Conservation (phyloP, 2,329 filamentous ascomycete genomes). For the Fusarium nanum region DNA sequence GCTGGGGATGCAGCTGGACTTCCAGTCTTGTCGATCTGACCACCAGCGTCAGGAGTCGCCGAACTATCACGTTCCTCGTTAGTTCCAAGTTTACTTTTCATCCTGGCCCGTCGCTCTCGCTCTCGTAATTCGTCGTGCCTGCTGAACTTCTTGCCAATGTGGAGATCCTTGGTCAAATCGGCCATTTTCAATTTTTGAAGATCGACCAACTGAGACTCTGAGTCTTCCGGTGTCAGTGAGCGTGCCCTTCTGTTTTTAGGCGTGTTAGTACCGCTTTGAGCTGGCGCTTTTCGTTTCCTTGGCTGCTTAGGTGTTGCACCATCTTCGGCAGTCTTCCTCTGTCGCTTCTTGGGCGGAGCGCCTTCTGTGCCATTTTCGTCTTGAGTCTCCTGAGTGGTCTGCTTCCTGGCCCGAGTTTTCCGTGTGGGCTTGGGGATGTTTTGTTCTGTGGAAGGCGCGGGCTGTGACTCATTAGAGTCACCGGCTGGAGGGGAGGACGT, state of each 20-base stretch:
- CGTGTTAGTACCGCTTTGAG: constrained; percentile 42
- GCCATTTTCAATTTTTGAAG: constrained; percentile 75
- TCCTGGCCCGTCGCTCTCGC: constrained; percentile 65
- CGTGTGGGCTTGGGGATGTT: constrained; percentile 17
- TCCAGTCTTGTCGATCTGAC: constrained; percentile 35
- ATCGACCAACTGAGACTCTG: constrained; percentile 72
- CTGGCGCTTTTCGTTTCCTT: constrained; percentile 47
- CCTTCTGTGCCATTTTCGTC: constrained; percentile 29
- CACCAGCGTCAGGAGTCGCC: constrained; percentile 36
- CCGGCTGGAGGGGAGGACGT: constrained; percentile 19
- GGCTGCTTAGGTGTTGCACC: constrained; percentile 35
- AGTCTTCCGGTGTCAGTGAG: constrained; percentile 70
- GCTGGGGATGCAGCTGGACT: constrained; percentile 44
- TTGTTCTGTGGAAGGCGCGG: constrained; percentile 15
- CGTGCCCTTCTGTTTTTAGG: constrained; percentile 54
- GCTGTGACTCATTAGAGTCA: constrained; percentile 18
- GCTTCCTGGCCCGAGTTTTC: constrained; percentile 38
- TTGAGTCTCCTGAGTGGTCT: constrained; percentile 20
- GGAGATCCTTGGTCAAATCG: constrained; percentile 76
- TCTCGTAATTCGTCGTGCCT: constrained; percentile 78
- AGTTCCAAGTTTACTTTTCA: constrained; percentile 48
- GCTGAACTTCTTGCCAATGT: constrained; percentile 79
- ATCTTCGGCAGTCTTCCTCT: constrained; percentile 47
- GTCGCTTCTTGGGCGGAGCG: constrained; percentile 50
- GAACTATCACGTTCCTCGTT: constrained; percentile 43